Base-by-base conservation (phyloP, 1,284 basidiomycete genomes). In the Quambalaria eucalypti region DNA sequence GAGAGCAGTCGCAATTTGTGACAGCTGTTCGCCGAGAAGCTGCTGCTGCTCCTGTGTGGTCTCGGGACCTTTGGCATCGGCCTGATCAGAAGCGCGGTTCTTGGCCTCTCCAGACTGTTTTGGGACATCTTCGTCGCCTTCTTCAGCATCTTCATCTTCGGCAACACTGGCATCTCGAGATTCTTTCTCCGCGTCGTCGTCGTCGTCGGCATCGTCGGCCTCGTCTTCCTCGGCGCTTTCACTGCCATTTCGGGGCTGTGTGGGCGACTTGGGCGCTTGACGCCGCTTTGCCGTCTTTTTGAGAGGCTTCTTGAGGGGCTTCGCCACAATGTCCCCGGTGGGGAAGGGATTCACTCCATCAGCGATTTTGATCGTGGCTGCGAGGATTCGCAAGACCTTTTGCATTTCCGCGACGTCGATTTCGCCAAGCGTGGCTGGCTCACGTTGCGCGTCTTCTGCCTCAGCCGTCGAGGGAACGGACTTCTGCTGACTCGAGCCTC, bases 11-110 rank as follows among this genome's bases (percentile, higher is more conserved):
- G 80, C 78, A 47, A 88, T 82, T 61, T 82, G 79, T 59, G 85
- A 85, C 2, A 81, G 83, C 31, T 89, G 68, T 71, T 88, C 88
- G 51, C 80, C 81, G 21, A 90, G 80, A n/a, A 38, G 30, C 28
- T 48, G 39, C 12, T 48, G 48, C 19, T 48, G 52, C 4, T 26
- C 48, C 29, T 39, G n/a, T 1, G 53, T 10, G 16, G 16, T n/a
- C 6, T 31, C 51, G 4, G 26, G 19, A 2, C 26, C 36, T n/a
- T 16, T 31, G 21, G 36, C 23, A 9, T 12, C 28, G 16, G 42
- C 21, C 42, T 19, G 42, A 25, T 46, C 42, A 23, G 36, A 39
- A 39, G 36, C 21, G 4, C 4, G 16, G 36, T 46, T 26, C 16
- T 4, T 4, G 16, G 5, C 42, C 16, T 46, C 42, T 46, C 25